Base-by-base conservation (phyloP, 345 rosid genomes). In the Capsella bursapastoris region DNA sequence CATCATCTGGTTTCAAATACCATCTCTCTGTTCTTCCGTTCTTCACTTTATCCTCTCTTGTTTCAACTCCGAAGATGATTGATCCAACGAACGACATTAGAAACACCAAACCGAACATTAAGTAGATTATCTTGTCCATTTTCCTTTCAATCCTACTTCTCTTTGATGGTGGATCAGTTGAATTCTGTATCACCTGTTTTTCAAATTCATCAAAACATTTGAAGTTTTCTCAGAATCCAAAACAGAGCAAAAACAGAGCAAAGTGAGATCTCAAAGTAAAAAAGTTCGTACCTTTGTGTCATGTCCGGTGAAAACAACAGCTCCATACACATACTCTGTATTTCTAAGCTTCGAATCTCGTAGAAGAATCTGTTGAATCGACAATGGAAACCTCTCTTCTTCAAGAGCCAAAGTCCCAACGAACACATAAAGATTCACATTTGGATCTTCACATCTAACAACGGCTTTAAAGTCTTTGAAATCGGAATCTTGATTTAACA, bases 141-240 rank as follows among this genome's bases (percentile, higher is more conserved):
- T 83, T 87, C 80, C 77, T 91, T 85, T 93, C 98, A 9, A 91
- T 80, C 58, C 70, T 86, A 71, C 98, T 93, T 81, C 98, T 83
- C 82, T 93, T 93, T 4, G 98, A 93, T 61, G 97, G 98, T 14
- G 98, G 96, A 27, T 85, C 87, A 1, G 89, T 91, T 44, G 98
- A 72, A 68, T 93, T 93, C 60, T 93, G 98, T 43, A 89, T 87
- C 45, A 93, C 98, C 79, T 76, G 70, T 62, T 61, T 13, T 5
- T 22, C 6, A 18, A 55, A 53, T 18, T 18, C 22, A 18, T 18
- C 41, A 75, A 56, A 61, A 49, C 37, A 50, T 65, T 44, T 3
- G 29, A 11, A 18, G 15, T 37, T 5, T 6, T 37, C 18, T 55
- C 27, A 57, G 38, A 64, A 22, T 58, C 32, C 6, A 53, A 28